Conservation (phyloP, 1,284 basidiomycete genomes). For the Ceratobasidium sp. region DNA sequence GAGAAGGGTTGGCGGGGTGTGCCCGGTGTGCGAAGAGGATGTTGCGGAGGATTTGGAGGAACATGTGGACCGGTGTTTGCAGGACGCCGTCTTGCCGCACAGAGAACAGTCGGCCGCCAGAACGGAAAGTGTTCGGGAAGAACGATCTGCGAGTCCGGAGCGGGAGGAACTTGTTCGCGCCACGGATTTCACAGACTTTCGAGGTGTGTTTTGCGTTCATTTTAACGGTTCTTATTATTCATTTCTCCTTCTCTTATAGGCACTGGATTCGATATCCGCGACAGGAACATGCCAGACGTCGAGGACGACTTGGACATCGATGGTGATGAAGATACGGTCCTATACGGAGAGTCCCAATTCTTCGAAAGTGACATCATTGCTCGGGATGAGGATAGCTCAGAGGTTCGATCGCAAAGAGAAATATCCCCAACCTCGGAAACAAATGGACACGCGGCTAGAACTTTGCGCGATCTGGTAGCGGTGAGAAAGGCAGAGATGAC, state of each 20-base stretch:
- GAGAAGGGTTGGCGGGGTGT: slow-evolving; percentile 56
- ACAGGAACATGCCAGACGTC: slow-evolving; percentile 62
- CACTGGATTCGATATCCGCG: slow-evolving; percentile 69
- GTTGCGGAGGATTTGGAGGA: slow-evolving; percentile 75
- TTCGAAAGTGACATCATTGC: slow-evolving; percentile 70
- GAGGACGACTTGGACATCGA: slow-evolving; percentile 81
- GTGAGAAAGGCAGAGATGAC: slow-evolving; percentile 17
- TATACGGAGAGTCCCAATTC: slow-evolving; percentile 73
- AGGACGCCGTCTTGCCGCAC: slow-evolving; percentile 60
- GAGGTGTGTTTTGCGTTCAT: slow-evolving; percentile 49
- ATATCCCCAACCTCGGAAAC: background rate
- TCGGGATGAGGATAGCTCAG: slow-evolving; percentile 50
- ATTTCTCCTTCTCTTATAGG: slow-evolving; percentile 50
- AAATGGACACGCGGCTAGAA: background rate
- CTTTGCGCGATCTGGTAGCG: slow-evolving; percentile 16
- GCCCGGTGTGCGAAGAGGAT: slow-evolving; percentile 68
- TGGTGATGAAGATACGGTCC: slow-evolving; percentile 62
- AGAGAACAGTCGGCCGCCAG: slow-evolving; percentile 50
- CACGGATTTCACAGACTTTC: slow-evolving; percentile 51
- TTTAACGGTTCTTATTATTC: slow-evolving; percentile 22
- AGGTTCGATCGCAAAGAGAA: slow-evolving; percentile 54
- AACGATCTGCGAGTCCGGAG: slow-evolving; percentile 48
- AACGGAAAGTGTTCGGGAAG: slow-evolving; percentile 47
- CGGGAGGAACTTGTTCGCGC: slow-evolving; percentile 50
- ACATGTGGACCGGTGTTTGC: slow-evolving; percentile 77